A percentile compares a stretch with the other conserved stretches of the same genome.
phyloP scores from a whole-genome alignment of 768 basidiomycete genomes.

The Mycena belliarum region DNA sequence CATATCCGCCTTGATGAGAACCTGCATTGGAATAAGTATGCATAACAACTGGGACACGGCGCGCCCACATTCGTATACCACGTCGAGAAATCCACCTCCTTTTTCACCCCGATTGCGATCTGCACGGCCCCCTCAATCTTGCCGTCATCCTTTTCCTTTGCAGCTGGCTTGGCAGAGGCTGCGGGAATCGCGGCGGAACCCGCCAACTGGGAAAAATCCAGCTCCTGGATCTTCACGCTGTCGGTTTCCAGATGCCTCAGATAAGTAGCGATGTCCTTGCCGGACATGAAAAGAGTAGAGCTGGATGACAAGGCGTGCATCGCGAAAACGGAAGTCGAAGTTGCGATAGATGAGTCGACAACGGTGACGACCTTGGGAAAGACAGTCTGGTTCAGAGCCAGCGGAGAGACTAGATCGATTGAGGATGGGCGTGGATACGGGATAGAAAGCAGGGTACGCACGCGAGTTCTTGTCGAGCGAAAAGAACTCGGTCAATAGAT shows the following conservation, averaged over 20 bases:
- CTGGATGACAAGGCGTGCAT: slow-evolving; percentile 73
- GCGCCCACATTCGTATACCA: slow-evolving; percentile 86
- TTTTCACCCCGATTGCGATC: slow-evolving; percentile 93
- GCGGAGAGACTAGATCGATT: slow-evolving; percentile 65
- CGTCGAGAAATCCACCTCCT: slow-evolving; percentile 90
- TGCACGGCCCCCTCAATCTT: slow-evolving; percentile 88
- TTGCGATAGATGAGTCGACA: slow-evolving; percentile 77
- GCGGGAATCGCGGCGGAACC: slow-evolving; percentile 36
- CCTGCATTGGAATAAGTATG: slow-evolving; percentile 46
- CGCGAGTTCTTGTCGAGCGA: slow-evolving; percentile 81
- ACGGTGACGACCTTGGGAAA: slow-evolving; percentile 76
- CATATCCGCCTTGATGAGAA: slow-evolving; percentile 98
- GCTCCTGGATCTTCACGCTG: slow-evolving; percentile 62
- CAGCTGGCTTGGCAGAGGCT: slow-evolving; percentile 37
- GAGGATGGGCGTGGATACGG: slow-evolving; percentile 15
- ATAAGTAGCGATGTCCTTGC: slow-evolving; percentile 72
- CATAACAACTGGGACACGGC: too few species aligned
- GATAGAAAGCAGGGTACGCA: slow-evolving; percentile 41
- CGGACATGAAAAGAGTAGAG: slow-evolving; percentile 76
- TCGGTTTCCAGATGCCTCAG: slow-evolving; percentile 71
- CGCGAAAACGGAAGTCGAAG: slow-evolving; percentile 67
- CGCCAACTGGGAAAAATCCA: slow-evolving; percentile 72
- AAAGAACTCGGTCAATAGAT: slow-evolving; percentile 85
- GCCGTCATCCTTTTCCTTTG: slow-evolving; percentile 69
- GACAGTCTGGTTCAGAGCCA: slow-evolving; percentile 64